Percentiles rank a stretch among this genome's conserved stretches.
These are phyloP conservation scores for Tagetes erecta DNA, from an alignment of 129 eudicot genomes.

Conservation along the genomic window DNA sequence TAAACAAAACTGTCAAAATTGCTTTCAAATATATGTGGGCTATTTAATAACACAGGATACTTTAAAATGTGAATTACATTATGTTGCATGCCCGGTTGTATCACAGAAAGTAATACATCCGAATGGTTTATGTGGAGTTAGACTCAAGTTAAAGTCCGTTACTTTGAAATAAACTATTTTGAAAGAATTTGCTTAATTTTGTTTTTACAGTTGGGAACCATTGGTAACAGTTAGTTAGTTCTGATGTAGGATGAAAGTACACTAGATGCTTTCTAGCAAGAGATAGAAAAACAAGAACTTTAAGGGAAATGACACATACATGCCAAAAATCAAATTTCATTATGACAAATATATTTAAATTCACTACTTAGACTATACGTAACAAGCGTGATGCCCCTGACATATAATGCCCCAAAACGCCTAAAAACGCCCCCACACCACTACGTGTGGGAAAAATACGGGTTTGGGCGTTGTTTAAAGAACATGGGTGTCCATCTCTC, in stretches of 20 bases:
- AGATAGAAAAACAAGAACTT: not conserved
- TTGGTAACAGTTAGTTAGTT: not conserved
- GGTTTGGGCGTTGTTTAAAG: no score
- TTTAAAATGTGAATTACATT: not conserved
- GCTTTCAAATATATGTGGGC: not conserved
- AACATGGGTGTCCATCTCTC: no score
- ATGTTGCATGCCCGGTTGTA: not conserved
- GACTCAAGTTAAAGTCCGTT: slow-evolving; percentile 7
- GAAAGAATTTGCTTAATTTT: not conserved
- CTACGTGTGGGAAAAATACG: no score
- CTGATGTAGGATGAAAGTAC: not conserved
- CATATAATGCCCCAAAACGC: no score
- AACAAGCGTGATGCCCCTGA: no score
- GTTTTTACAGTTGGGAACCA: not conserved
- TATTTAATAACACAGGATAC: not conserved
- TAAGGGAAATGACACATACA: not conserved
- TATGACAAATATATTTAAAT: not conserved
- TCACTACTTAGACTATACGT: not conserved
- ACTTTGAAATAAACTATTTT: not conserved
- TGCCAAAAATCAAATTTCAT: not conserved
- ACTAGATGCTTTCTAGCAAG: slow-evolving; percentile 1
- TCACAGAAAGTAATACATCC: slow-evolving; percentile 2
- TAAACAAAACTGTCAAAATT: not conserved
- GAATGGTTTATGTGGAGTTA: not conserved
- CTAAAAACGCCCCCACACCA: no score